phyloP scores from a whole-genome alignment of 345 rosid genomes.

The Rhodamnia rubescens region DNA sequence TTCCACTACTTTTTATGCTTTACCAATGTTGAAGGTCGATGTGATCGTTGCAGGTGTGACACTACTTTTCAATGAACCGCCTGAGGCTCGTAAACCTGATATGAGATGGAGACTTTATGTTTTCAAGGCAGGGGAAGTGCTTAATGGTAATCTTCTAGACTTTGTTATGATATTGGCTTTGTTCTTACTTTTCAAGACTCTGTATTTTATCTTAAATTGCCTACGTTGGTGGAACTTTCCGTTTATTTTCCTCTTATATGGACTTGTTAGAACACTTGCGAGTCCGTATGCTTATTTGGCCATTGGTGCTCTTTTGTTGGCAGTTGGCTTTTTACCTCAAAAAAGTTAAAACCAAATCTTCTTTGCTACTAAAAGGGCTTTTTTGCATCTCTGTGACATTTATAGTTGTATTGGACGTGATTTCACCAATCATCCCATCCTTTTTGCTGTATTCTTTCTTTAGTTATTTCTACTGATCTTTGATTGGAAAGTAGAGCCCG shows the following conservation, averaged over 20 bases:
- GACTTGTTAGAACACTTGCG: not conserved
- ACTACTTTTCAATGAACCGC: constrained; percentile 80
- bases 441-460: not conserved
- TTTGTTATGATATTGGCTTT: not conserved
- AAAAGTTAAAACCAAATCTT: not conserved
- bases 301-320: not conserved
- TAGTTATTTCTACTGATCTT: not conserved
- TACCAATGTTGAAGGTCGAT: not conserved
- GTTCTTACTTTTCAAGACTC: not conserved
- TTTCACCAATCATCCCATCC: not conserved
- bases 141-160: constrained; percentile 39
- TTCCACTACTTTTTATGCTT: not conserved
- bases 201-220: not conserved
- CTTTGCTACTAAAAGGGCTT: not conserved
- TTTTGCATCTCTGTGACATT: not conserved
- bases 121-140: constrained; percentile 76
- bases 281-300: not conserved
- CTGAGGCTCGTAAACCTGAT: constrained; percentile 80
- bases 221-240: not conserved
- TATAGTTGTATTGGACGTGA: not conserved
- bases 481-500: not conserved
- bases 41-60: constrained; percentile 49
- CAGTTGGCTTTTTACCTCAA: not conserved
- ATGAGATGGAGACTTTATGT: constrained; percentile 90
- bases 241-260: not conserved